A percentile compares a stretch with the other conserved stretches of the same genome.
Evolutionary conservation across 495 filamentous ascomycete species (phyloP).

Genomic region (Hypoxylon cercidicola): DNA sequence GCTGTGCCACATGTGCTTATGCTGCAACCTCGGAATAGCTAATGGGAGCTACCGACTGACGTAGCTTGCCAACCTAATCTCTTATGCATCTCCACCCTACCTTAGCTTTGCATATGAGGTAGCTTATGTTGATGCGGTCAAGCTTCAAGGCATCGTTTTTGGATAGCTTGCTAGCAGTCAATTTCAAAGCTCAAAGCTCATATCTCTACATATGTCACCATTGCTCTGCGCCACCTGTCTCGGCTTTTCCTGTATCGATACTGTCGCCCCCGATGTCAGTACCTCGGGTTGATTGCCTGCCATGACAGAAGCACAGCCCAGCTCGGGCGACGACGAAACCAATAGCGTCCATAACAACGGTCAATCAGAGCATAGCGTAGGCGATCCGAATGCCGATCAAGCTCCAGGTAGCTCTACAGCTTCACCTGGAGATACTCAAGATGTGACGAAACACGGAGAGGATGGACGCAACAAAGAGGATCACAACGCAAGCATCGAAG

Average conservation of each 20-base stretch:
- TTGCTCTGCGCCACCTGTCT: constrained; percentile 1
- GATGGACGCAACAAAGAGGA: constrained; percentile 27
- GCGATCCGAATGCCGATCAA: constrained; percentile 15
- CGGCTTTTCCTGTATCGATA: neutral
- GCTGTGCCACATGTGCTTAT: neutral
- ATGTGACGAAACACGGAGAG: constrained; percentile 5
- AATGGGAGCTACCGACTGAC: constrained; percentile 29
- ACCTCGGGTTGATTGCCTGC: constrained; percentile 30
- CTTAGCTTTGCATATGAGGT: neutral
- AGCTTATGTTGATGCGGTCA: constrained; percentile 5
- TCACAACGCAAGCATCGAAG: constrained; percentile 30
- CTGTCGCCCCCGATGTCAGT: constrained; percentile 28
- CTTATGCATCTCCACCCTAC: constrained; percentile 7
- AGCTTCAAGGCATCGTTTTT: constrained; percentile 1
- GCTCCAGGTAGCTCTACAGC: constrained; percentile 2
- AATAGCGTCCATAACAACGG: constrained; percentile 28
- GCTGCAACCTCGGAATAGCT: constrained; percentile 25
- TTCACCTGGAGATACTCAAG: neutral
- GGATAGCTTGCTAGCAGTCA: neutral
- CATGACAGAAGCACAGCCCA: constrained; percentile 59
- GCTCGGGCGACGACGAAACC: constrained; percentile 46
- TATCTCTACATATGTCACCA: constrained; percentile 2
- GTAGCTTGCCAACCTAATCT: constrained; percentile 21
- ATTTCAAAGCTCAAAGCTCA: constrained; percentile 1
- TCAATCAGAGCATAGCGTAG: constrained; percentile 10